phyloP scores from a whole-genome alignment of 2,329 filamentous ascomycete genomes.

The Erysiphe neolycopersici region DNA sequence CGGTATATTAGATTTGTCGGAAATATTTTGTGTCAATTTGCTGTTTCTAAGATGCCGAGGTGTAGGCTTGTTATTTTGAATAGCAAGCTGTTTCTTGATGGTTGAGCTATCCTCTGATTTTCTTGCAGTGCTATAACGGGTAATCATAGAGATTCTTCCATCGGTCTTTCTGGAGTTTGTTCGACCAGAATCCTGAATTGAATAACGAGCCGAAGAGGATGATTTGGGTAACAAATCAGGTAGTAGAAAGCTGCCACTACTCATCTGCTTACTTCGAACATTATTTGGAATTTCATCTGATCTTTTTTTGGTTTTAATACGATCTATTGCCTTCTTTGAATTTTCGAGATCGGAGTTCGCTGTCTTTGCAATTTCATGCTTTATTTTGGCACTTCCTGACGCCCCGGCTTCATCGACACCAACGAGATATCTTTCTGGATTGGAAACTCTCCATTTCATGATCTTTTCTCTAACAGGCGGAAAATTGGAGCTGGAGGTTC shows the following conservation, averaged over 20 bases:
- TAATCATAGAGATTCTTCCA: constrained; percentile 7
- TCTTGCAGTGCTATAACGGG: constrained; percentile 3
- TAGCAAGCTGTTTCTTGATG: constrained; percentile 1
- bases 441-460: constrained; percentile 6
- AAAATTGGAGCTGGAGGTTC: constrained; percentile 8
- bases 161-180: constrained; percentile 6
- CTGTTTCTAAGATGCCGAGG: neutral
- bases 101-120: constrained; percentile 6
- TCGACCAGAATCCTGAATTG: constrained; percentile 4
- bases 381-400: constrained; percentile 13
- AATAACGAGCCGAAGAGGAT: constrained; percentile 4
- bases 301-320: constrained; percentile 1
- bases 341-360: constrained; percentile 5
- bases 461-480: constrained; percentile 5
- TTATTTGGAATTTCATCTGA: constrained; percentile 5
- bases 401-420: constrained; percentile 20
- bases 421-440: constrained; percentile 9
- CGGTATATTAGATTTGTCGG: constrained; percentile 5
- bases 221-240: constrained; percentile 8
- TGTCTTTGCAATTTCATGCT: constrained; percentile 11
- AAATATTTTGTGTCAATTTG: constrained; percentile 1
- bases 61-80: constrained; percentile 1
- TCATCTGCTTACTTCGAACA: constrained; percentile 9
- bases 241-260: constrained; percentile 12
- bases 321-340: constrained; percentile 1